Conservation (phyloP, 257 asterid genomes). For the Leonotis leonurus region DNA sequence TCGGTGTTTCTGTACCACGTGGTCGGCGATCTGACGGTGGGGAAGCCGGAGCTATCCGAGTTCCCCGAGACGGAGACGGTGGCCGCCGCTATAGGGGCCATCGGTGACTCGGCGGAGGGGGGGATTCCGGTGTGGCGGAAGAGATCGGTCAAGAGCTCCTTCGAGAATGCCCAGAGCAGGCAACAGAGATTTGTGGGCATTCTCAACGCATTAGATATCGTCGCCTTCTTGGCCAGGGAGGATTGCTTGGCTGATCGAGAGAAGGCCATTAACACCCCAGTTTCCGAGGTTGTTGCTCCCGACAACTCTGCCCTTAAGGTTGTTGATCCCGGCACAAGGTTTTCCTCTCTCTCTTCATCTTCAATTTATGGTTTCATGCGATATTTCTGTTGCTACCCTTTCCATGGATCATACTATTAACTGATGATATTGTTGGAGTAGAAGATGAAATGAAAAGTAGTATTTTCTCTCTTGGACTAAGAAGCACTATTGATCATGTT, state of each 20-base stretch:
- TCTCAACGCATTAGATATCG: slow-evolving; percentile 74
- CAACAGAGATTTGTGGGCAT: slow-evolving; percentile 89
- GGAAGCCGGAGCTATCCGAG: slow-evolving; percentile 90
- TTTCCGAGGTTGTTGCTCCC: slow-evolving; percentile 67
- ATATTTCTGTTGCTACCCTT: no score
- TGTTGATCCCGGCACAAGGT: slow-evolving; percentile 98
- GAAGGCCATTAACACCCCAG: slow-evolving; percentile 75
- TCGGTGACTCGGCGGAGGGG: slow-evolving; percentile 83
- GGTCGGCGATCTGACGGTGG: slow-evolving; percentile 98
- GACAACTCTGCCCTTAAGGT: slow-evolving; percentile 61
- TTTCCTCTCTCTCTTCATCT: background rate
- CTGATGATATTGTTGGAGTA: no score
- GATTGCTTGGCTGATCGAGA: slow-evolving; percentile 64
- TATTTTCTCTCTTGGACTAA: no score
- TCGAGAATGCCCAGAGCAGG: slow-evolving; percentile 67
- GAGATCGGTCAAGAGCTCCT: slow-evolving; percentile 42
- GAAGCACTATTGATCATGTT: no score
- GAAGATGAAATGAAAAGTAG: no score
- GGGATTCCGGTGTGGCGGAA: slow-evolving; percentile 90
- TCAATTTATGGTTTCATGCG: background rate
- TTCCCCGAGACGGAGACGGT: slow-evolving; percentile 77
- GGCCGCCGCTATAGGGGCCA: slow-evolving; percentile 73
- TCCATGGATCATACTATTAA: no score
- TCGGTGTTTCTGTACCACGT: slow-evolving; percentile 90
- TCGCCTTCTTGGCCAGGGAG: slow-evolving; percentile 72